Percentiles rank a stretch among this genome's conserved stretches.
Evolutionary conservation across 371 early-diverging fungal species (phyloP).

Genomic region (Thermomucor indicae-seudaticae): DNA sequence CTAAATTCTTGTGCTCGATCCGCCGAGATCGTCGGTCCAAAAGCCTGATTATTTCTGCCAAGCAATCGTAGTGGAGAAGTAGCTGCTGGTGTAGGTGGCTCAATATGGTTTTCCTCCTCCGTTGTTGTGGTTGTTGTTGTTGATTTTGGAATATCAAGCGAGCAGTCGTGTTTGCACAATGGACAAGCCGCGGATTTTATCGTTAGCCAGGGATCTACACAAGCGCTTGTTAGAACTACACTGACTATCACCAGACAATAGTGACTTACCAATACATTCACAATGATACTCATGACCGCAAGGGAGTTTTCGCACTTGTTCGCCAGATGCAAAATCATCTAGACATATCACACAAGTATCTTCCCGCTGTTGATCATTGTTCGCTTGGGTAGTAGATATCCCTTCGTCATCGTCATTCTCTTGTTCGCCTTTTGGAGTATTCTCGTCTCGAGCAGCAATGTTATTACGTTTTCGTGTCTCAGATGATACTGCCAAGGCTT

Average conservation of each 20-base stretch:
- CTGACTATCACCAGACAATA: not conserved
- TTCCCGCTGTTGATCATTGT: constrained; percentile 13
- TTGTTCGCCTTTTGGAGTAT: too few relatives aligned
- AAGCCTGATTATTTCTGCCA: too few relatives aligned
- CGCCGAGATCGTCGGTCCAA: constrained; percentile 42
- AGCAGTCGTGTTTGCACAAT: constrained; percentile 53
- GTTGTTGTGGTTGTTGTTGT: constrained; percentile 3
- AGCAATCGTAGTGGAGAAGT: too few relatives aligned
- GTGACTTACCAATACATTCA: constrained; percentile 79
- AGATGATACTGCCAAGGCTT: constrained; percentile 10
- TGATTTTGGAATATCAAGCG: constrained; percentile 22
- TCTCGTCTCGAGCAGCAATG: too few relatives aligned
- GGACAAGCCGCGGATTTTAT: constrained; percentile 52
- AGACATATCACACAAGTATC: constrained; percentile 79
- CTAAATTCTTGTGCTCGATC: constrained; percentile 41
- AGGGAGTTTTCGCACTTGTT: constrained; percentile 59
- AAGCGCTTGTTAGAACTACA: not conserved
- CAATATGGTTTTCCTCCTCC: too few relatives aligned
- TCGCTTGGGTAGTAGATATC: too few relatives aligned
- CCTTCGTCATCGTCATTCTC: too few relatives aligned
- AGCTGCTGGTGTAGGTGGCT: constrained; percentile 12
- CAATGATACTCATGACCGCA: constrained; percentile 82
- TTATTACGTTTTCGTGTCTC: not conserved
- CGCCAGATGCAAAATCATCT: constrained; percentile 62
- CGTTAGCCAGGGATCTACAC: constrained; percentile 52